Evolutionary conservation across 2,329 filamentous ascomycete genomes (phyloP).

Genomic region (Teratosphaeria epicoccoides): DNA sequence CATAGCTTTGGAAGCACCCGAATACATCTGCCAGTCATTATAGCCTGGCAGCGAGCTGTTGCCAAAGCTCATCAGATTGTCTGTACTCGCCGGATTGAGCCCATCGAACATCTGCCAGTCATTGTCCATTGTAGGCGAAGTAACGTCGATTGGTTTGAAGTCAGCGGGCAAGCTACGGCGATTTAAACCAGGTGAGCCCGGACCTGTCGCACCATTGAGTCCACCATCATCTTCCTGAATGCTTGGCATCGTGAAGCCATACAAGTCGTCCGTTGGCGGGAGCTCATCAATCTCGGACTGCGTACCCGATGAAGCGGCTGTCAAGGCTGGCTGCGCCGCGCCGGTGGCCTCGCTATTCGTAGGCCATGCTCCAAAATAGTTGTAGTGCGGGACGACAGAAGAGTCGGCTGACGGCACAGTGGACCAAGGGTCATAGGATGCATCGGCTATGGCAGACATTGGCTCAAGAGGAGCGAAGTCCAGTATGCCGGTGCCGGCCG

Average conservation of each 20-base stretch:
- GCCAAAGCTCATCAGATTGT: constrained; percentile 7
- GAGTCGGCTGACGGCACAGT: constrained; percentile 19
- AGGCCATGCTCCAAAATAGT: constrained; percentile 25
- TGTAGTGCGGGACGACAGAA: constrained; percentile 19
- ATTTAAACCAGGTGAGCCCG: constrained; percentile 14
- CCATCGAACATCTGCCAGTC: constrained; percentile 2
- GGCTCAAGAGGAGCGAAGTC: constrained; percentile 14
- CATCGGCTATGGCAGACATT: constrained; percentile 18
- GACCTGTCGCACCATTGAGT: constrained; percentile 6
- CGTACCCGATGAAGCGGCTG: constrained; percentile 29
- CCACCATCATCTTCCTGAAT: constrained; percentile 20
- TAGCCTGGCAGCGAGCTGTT: constrained; percentile 8
- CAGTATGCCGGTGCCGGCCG: constrained; percentile 16
- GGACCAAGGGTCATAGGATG: constrained; percentile 23
- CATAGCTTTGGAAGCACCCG: constrained; percentile 4
- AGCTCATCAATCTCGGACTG: constrained; percentile 29
- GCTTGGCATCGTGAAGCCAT: constrained; percentile 21
- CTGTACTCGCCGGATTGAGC: background rate
- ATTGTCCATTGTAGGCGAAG: background rate
- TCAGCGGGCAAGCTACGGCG: constrained; percentile 23
- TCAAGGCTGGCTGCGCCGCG: constrained; percentile 27
- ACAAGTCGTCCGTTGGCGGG: constrained; percentile 24
- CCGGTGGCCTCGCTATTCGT: constrained; percentile 14
- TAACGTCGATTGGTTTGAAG: constrained; percentile 5
- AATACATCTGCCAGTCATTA: constrained; percentile 14